Base-by-base conservation (phyloP, 768 basidiomycete species). In the Suillus variegatus region DNA sequence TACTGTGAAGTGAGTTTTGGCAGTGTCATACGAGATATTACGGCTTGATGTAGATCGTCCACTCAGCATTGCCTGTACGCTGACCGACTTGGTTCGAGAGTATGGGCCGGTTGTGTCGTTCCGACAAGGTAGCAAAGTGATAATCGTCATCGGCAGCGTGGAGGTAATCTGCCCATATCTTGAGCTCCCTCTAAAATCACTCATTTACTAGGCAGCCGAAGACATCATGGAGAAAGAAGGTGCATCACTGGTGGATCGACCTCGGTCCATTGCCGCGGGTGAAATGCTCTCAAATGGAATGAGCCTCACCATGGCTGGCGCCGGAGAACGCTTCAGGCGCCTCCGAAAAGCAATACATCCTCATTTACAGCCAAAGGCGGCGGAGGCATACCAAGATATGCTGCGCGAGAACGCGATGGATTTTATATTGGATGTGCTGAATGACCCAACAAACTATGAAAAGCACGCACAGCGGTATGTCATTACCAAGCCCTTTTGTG, bases 21-120 rank as follows among this genome's bases (percentile, higher is more conserved):
- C 18, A n/a, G 12, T 14, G 44, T 35, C 16, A 14, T 40, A 55
- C 18, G 8, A n/a, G 7, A 58, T 35, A n/a, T n/a, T 18, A 18
- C 5, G 22, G 14, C 51, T 36, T 3, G 16, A 46, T n/a, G 35
- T 60, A 36, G 41, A 46, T 13, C 41, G 36, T 36, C 44, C 36
- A 10, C 22, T 7, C 25, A 73, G 69, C 3, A 36, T 65, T n/a
- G 58, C 55, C 3, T 62, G 28, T n/a, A 22, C 16, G 8, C 83
- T 86, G 56, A 81, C 86, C 46, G 77, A 83, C 65, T 83, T 84
- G 81, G 44, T 44, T 20, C 44, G 20, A 44, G 44, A 44, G 44
- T 44, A 44, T 44, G 44, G 44, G 18, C 20, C 20, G 20, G 20
- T 44, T 44, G 44, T 44, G 20, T 44, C 44, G 44, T 44, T 44